Evolutionary conservation across 768 basidiomycete genomes (phyloP).

Genomic region (Kwoniella shandongensis): DNA sequence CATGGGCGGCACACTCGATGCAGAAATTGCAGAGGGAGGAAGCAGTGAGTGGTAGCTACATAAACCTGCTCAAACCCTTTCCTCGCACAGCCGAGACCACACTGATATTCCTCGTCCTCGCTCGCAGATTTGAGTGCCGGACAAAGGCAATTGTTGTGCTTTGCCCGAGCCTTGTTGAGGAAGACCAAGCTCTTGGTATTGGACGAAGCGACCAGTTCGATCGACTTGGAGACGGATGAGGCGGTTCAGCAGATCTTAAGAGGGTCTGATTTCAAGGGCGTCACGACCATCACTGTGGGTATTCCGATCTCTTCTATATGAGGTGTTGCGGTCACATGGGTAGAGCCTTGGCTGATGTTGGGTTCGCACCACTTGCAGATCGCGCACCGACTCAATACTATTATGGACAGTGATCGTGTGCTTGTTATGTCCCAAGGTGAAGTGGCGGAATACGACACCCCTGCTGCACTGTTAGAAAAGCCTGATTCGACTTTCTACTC

Average conservation of each 20-base stretch:
- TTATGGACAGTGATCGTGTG: constrained; percentile 74
- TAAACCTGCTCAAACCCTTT: constrained; percentile 1
- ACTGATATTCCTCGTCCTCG: constrained; percentile 58
- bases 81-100: constrained; percentile 58
- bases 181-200: constrained; percentile 85
- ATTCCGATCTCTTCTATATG: background rate
- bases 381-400: constrained; percentile 57
- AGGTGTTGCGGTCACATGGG: background rate
- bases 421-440: constrained; percentile 79
- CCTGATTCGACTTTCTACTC: constrained; percentile 37
- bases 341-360: too few relatives aligned
- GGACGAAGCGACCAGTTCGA: constrained; percentile 89
- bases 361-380: constrained; percentile 11
- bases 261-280: constrained; percentile 71
- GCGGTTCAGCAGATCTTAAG: constrained; percentile 85
- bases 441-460: constrained; percentile 79
- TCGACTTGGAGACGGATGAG: constrained; percentile 84
- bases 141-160: constrained; percentile 83
- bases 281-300: constrained; percentile 70
- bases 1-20: constrained; percentile 50
- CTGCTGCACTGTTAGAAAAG: constrained; percentile 64
- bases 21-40: constrained; percentile 46
- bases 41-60: constrained; percentile 25
- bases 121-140: constrained; percentile 74
- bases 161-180: constrained; percentile 77